These are phyloP conservation scores for Citrus sp. DNA, from an alignment of 345 rosid genomes.

Conservation along the genomic window DNA sequence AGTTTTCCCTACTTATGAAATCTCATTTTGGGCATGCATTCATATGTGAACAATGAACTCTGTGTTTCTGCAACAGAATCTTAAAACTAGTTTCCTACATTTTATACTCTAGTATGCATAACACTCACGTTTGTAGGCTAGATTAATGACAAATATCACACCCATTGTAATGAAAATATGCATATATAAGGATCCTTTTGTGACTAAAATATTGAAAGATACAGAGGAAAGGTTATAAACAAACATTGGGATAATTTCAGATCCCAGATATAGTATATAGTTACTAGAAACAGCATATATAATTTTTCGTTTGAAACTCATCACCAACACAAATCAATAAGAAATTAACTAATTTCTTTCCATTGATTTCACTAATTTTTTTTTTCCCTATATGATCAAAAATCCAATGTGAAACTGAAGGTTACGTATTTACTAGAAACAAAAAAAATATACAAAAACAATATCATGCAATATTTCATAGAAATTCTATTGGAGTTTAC, in stretches of 20 bases:
- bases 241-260: neutral
- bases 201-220: neutral
- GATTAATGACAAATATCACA: neutral
- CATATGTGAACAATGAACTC: neutral
- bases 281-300: neutral
- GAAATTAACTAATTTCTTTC: neutral
- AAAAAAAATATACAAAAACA: neutral
- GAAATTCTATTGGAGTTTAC: conserved; percentile 35
- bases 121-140: neutral
- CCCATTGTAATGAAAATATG: neutral
- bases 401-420: neutral
- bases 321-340: neutral
- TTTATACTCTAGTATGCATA: no score
- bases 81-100: neutral
- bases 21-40: neutral
- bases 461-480: neutral
- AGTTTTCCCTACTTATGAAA: neutral
- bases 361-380: neutral
- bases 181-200: neutral
- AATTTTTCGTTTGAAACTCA: neutral
- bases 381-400: neutral
- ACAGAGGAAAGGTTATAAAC: neutral
- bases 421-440: neutral
- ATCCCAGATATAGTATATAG: neutral
- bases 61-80: neutral